Conservation (phyloP, 108 stramenopile species). For the Schizochytrium sp. region DNA sequence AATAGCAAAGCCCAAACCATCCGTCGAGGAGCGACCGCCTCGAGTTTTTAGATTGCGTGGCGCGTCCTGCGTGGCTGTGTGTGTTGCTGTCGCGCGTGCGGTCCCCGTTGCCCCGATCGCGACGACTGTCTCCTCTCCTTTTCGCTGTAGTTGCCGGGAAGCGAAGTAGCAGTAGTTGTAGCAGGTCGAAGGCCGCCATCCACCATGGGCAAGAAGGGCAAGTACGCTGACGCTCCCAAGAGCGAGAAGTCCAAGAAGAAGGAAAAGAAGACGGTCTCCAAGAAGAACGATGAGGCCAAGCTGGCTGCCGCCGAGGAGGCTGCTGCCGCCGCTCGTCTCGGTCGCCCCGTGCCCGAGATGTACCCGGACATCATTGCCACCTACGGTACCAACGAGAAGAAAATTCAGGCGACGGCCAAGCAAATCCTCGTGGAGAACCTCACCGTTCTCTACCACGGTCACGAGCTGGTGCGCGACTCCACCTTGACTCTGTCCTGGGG, state of each 20-base stretch:
- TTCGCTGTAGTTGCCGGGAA: neutral
- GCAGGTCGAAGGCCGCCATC: neutral
- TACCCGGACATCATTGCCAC: conserved; percentile 59
- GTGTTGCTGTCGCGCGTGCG: no score
- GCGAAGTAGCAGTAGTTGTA: neutral
- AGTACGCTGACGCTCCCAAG: conserved; percentile 86
- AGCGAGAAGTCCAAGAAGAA: conserved; percentile 74
- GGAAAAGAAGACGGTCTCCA: conserved; percentile 86
- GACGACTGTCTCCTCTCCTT: no score
- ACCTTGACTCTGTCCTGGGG: conserved; percentile 79
- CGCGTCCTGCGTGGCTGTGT: no score
- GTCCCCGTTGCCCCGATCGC: no score
- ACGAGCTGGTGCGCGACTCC: conserved; percentile 90
- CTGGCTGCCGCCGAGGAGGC: conserved; percentile 73
- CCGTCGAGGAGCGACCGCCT: no score
- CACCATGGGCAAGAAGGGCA: conserved; percentile 83
- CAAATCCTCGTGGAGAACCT: conserved; percentile 95
- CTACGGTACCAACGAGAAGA: conserved; percentile 63
- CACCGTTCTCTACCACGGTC: conserved; percentile 90
- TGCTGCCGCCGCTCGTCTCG: conserved; percentile 58
- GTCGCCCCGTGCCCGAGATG: conserved; percentile 57
- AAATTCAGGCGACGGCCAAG: conserved; percentile 81
- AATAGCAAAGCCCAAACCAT: no score
- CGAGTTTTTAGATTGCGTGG: no score
- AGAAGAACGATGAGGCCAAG: conserved; percentile 80